Evolutionary conservation across 805 yeast genomes (phyloP).

Genomic region (Saturnispora quitensis): DNA sequence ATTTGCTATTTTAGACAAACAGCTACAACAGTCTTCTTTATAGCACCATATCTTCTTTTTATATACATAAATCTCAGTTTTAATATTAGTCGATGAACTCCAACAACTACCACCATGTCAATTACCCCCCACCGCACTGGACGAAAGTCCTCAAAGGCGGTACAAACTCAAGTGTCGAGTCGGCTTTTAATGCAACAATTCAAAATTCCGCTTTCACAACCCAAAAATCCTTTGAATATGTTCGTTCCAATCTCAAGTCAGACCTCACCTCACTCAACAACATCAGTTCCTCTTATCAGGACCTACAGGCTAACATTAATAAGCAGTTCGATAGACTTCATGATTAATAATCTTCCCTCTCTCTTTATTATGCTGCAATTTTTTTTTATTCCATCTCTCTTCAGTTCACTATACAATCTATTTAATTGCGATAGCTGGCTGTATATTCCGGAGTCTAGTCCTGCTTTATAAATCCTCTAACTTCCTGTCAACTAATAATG

Average conservation of each 20-base stretch:
- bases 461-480: not conserved
- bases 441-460: not conserved
- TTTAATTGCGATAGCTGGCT: not conserved
- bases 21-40: not conserved
- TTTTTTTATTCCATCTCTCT: not conserved
- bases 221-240: not conserved
- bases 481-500: not conserved
- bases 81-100: not conserved
- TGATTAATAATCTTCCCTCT: not conserved
- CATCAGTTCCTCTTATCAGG: not conserved
- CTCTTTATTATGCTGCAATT: not conserved
- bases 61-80: not conserved
- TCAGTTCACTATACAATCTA: not conserved
- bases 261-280: not conserved
- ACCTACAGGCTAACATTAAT: not conserved
- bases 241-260: not conserved
- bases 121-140: not conserved
- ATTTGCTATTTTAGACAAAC: constrained; percentile 53
- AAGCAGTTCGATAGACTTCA: not conserved
- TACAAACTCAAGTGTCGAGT: not conserved
- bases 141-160: not conserved
- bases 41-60: not conserved
- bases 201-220: constrained; percentile 1
- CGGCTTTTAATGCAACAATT: not conserved
- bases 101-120: not conserved